Evolutionary conservation across 352 stramenopile species (phyloP), one percentile per base, ranked within the genome.

Genomic region (Globisporangium megalacanthum): DNA sequence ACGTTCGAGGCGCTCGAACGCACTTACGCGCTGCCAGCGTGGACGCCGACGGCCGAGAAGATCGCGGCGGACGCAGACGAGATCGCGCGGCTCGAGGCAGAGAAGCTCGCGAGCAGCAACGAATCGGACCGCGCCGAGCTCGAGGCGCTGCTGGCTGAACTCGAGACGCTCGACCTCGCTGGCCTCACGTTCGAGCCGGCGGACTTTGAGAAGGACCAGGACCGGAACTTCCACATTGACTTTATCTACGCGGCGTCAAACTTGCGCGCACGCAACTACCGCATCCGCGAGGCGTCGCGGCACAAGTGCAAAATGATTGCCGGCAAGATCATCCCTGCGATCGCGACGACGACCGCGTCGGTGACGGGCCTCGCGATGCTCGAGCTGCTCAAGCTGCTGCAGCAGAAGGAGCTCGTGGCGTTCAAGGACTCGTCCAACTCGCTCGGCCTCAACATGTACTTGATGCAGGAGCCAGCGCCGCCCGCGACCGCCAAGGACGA

Each of bases 271-370:
- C 81, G 79, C 50, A 94, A 94, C 68, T 94, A 94, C 73, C 81
- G 83, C 53, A 94, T 94, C 56, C 81, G 77, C 54, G 69, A 89
- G 61, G 82, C 83, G 31, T 88, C 82, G 14, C 84, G 84, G 41
- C 84, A 94, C 70, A 94, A 91, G 60, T 92, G 96, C 68, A 99
- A 99, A 78, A 98, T 98, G 68, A 99, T 99, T 63, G 97, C 97
- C 9, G 97, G 97, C 47, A 99, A 99, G 73, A 99, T 99, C 64
- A 99, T 99, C 62, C 97, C 97, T 15, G 97, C 97, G 25, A 99
- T 99, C 78, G 97, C 97, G 15, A 99, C 97, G n/a, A 99, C 97
- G 10, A 99, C 99, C 68, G 97, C 97, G 17, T 99, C 99, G 52
- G 97, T 99, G 50, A 98, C 97, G 2, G 97, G 96, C 9, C 70